A percentile compares a stretch with the other conserved stretches of the same genome.
Conservation (phyloP, 2,329 filamentous ascomycete species). For the Dothistroma septosporum region DNA sequence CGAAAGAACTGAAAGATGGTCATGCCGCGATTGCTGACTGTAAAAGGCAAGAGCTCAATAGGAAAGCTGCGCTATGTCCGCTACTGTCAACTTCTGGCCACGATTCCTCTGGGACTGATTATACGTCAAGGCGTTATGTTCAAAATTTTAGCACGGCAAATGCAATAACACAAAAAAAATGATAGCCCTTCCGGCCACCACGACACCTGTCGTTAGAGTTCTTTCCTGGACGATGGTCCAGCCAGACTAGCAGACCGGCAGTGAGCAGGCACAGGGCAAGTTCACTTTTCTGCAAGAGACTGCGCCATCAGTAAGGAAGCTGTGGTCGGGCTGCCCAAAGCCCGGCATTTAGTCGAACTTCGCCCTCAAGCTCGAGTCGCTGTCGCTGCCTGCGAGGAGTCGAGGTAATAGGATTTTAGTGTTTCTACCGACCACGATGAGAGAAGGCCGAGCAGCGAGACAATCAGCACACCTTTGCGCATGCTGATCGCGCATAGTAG, state of each 20-base stretch:
- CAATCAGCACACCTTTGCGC: constrained; percentile 36
- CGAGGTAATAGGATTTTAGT: constrained; percentile 12
- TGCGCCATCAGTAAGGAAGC: constrained; percentile 35
- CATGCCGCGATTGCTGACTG: constrained; percentile 9
- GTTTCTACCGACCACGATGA: constrained; percentile 39
- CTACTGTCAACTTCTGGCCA: too few relatives aligned
- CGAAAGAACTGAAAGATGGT: neutral
- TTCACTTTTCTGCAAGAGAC: constrained; percentile 41
- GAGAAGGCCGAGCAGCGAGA: constrained; percentile 35
- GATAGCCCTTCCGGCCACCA: constrained; percentile 35
- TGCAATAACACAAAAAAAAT: constrained; percentile 44
- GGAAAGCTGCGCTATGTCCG: constrained; percentile 24
- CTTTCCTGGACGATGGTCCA: constrained; percentile 35
- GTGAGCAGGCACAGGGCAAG: constrained; percentile 43
- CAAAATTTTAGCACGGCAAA: constrained; percentile 40
- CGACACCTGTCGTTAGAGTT: constrained; percentile 8
- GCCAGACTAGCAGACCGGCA: constrained; percentile 43
- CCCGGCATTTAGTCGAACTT: constrained; percentile 38
- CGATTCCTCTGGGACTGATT: too few relatives aligned
- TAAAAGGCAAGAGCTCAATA: constrained; percentile 35
- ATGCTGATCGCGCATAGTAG: constrained; percentile 28
- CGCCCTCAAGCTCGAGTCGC: constrained; percentile 33
- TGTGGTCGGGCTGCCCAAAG: constrained; percentile 39
- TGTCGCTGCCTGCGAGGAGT: constrained; percentile 36
- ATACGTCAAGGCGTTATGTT: constrained; percentile 31